Evolutionary conservation across 2,329 filamentous ascomycete species (phyloP), one percentile per base, ranked within the genome.

Genomic region (Orbilia ellipsospora): DNA sequence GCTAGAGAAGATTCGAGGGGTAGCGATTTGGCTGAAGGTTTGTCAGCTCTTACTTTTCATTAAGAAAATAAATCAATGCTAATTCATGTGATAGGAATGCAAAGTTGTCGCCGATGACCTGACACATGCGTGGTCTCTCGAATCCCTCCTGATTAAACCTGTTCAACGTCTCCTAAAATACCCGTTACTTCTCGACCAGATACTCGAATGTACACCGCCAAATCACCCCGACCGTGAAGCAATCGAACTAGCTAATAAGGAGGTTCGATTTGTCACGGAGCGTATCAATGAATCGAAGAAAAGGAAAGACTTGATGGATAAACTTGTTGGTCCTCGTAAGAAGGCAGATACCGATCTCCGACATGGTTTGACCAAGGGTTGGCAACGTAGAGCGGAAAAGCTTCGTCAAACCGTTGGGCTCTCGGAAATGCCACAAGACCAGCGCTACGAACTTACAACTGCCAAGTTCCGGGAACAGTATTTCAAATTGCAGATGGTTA

Each of bases 91-190:
- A 57, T 48, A 79, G 72, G 94, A 97, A 82, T 99, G 95, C 83
- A 93, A 95, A 80, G 90, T 93, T 79, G 94, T 94, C 80, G 94
- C 94, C 12, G 92, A 93, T 79, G 95, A 97, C 81, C 87, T 99
- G 77, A 99, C 95, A 0, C 89, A 90, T 26, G 94, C 95, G 0
- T 99, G 95, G 95, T 92, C 96, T 82, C 83, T 99, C 75, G 94
- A 97, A 82, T 96, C 95, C 0, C 85, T 99, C n/a, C 87, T 99
- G 18, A 94, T 99, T 81, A 99, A 99, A 82, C 95, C 95, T 1
- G 94, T 96, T 82, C 95, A 99, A 83, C 89, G 95, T 56, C 90
- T 98, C 77, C 90, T 94, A 40, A 97, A 97, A 80, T 99, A 98
- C 80, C 93, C 93, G 2, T 89, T 97, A 54, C 85, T 99, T 48